A percentile compares a stretch with the other conserved stretches of the same genome.
phyloP scores from a whole-genome alignment of 2,329 filamentous ascomycete genomes.

The Coleophoma crateriformis region DNA sequence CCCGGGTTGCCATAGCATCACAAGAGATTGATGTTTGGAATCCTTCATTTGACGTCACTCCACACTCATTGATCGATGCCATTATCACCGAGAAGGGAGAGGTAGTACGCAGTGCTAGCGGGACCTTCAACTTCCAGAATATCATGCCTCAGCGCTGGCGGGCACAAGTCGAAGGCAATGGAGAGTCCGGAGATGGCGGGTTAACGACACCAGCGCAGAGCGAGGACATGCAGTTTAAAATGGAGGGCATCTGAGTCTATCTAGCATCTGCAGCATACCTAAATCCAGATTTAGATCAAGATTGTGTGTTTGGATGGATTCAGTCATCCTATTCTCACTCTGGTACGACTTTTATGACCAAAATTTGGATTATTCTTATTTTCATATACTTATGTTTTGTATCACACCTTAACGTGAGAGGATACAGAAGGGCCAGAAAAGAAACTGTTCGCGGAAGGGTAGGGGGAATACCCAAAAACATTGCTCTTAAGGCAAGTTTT shows the following conservation, averaged over 20 bases:
- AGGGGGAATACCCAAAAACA: no score
- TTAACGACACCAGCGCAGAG: not conserved
- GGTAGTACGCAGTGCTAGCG: slow-evolving; percentile 68
- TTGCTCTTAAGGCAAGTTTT: no score
- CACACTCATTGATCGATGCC: slow-evolving; percentile 81
- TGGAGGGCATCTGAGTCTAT: slow-evolving; percentile 4
- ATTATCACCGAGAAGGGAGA: slow-evolving; percentile 91
- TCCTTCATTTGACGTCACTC: slow-evolving; percentile 93
- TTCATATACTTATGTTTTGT: no score
- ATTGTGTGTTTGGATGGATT: no score
- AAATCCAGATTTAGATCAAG: no score
- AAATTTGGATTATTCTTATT: no score
- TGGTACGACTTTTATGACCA: no score
- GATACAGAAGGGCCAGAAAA: no score
- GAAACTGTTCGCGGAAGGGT: no score
- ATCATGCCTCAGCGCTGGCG: slow-evolving; percentile 52
- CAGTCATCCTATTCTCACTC: no score
- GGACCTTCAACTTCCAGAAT: slow-evolving; percentile 59
- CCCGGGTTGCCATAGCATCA: slow-evolving; percentile 74
- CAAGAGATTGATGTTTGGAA: slow-evolving; percentile 86
- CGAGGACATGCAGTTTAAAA: slow-evolving; percentile 14
- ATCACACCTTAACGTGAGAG: no score
- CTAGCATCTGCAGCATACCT: no score
- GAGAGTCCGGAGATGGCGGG: not conserved
- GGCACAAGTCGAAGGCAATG: slow-evolving; percentile 12